Base-by-base conservation (phyloP, 2,329 filamentous ascomycete genomes). In the Leptographium procerum region DNA sequence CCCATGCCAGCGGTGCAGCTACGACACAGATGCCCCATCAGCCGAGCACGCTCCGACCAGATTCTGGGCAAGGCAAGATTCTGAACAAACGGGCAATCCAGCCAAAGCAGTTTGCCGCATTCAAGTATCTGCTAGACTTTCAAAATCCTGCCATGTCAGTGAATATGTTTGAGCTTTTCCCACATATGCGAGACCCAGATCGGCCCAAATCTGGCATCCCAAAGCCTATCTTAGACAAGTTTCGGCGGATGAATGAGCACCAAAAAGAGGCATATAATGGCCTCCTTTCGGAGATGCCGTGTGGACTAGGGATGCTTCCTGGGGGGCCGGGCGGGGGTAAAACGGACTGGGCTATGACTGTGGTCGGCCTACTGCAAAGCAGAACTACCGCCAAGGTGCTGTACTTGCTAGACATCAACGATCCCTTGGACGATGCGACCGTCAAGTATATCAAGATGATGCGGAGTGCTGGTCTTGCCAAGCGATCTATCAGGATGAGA, bases 251-350 rank as follows among this genome's bases (percentile, higher is more conserved):
- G 53, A 71, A 77, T 26, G 34, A 59, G 0, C 70, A 77, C n/a
- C 75, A 77, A 34, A 62, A 61, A 1, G 56, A 61, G 0, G 74
- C 74, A 0, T 74, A 75, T 36, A 31, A 67, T 0, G 68, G 68
- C 0, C 65, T 77, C 0, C 65, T 78, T 0, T 59, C 61, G 1
- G 61, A 61, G 1, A 71, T 78, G 13, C 73, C 74, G 0, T 74
- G 72, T n/a, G 72, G 74, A 0, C 60, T 78, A 1, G 72, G 70
- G 31, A 70, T 78, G 53, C 66, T 78, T 1, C 75, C 75, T 8
- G 76, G 76, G 4, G 76, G 76, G 6, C 75, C 76, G 4, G 75
- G 76, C 0, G 71, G 75, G 0, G 76, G 76, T 0, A 78, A 78
- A 55, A 78, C 76, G 0, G 72, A 77, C 40, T 76, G 74, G 73